Evolutionary conservation across 2,329 filamentous ascomycete genomes (phyloP), one percentile per base, ranked within the genome.

Genomic region (Orbilia blumenaviensis): DNA sequence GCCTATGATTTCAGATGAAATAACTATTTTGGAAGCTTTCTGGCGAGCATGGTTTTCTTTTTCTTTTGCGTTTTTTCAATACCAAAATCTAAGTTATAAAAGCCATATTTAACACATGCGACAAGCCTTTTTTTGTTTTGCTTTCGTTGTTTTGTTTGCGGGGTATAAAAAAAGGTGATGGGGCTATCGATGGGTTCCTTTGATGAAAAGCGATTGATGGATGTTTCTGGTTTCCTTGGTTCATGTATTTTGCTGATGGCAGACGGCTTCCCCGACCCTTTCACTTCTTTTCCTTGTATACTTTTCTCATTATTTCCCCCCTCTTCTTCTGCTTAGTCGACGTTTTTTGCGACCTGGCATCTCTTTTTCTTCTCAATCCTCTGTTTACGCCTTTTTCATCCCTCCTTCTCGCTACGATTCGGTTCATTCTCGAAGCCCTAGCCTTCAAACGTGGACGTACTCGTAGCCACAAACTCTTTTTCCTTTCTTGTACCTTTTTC

Each of bases 1-100:
- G 78, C 79, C 3, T 81, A 81, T 61, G 64, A 80, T 27, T 81
- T 81, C 64, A 60, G 80, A 42, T 81, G 63, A 58, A 36, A 5
- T n/a, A 0, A 25, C 29, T 25, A 18, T 14, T 34, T 36, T 66
- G 2, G 4, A 3, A 60, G n/a, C 18, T 25, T 27, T 41, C 9
- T 3, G 14, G 10, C 21, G 52, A 23, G 8, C 5, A 36, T 58
- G 23, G 27, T 60, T 44, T 36, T 48, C 16, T 10, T 34, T 12
- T 36, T 52, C 29, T n/a, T n/a, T n/a, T n/a, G n/a, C n/a, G n/a
- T n/a, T n/a, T n/a, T n/a, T n/a, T n/a, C n/a, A n/a, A n/a, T n/a
- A n/a, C n/a, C 29, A 25, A 34, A 34, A 18, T 52, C 14, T 27
- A 6, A 8, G 6, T 1, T 50, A 23, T 21, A 21, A 54, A 14